phyloP scores from a whole-genome alignment of 768 basidiomycete genomes.

The Hirschioporus abietinus region DNA sequence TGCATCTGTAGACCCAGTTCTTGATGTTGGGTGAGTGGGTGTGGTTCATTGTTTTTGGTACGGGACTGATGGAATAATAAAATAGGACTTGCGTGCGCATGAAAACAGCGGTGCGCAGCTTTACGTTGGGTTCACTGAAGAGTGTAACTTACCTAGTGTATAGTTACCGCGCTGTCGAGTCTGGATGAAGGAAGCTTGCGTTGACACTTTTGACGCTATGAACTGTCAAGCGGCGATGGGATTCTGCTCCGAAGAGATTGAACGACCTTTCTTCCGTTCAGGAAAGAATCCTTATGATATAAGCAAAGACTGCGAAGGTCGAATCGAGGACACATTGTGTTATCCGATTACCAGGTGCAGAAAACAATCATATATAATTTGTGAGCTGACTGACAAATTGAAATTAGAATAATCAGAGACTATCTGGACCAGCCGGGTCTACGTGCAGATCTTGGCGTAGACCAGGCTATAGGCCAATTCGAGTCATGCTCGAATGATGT shows the following conservation, averaged over 20 bases:
- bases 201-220: conserved; percentile 61
- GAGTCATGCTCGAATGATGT: conserved; percentile 52
- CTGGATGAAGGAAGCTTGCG: conserved; percentile 51
- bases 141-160: neutral
- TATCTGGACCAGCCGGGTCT: conserved; percentile 43
- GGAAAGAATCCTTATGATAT: conserved; percentile 25
- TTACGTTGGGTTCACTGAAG: neutral
- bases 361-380: neutral
- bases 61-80: neutral
- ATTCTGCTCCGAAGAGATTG: conserved; percentile 60
- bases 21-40: conserved; percentile 4
- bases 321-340: conserved; percentile 32
- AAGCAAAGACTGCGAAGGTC: conserved; percentile 21
- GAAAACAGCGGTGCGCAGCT: conserved; percentile 44
- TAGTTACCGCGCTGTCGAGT: conserved; percentile 66
- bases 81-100: conserved; percentile 43
- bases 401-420: conserved; percentile 32
- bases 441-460: conserved; percentile 43
- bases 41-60: neutral
- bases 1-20: conserved; percentile 48
- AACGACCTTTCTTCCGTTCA: conserved; percentile 32
- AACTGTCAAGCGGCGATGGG: conserved; percentile 59
- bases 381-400: conserved; percentile 31
- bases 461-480: conserved; percentile 42
- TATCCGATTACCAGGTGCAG: conserved; percentile 31